Evolutionary conservation across 805 yeast genomes (phyloP).

Genomic region (Sungouiella blattae): DNA sequence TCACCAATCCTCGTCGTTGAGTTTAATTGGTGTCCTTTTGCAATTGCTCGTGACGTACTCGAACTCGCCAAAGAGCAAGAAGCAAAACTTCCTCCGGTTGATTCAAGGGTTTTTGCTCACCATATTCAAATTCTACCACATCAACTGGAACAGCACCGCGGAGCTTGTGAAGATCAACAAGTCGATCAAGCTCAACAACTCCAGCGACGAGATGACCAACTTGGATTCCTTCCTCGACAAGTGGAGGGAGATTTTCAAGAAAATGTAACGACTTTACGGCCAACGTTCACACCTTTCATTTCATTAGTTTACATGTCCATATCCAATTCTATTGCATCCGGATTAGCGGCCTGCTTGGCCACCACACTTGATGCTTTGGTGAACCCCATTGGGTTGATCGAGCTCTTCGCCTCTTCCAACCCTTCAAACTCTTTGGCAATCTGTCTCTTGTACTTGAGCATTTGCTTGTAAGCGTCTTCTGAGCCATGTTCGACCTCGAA

Average conservation of each 20-base stretch:
- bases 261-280: conserved; percentile 13
- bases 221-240: conserved; percentile 36
- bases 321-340: conserved; percentile 62
- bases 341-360: conserved; percentile 24
- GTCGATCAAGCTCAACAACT: conserved; percentile 36
- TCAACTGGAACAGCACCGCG: conserved; percentile 36
- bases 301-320: conserved; percentile 26
- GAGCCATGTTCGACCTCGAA: conserved; percentile 74
- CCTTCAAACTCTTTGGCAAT: conserved; percentile 21
- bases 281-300: background rate
- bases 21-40: conserved; percentile 29
- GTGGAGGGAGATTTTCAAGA: conserved; percentile 31
- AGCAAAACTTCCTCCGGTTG: conserved; percentile 27
- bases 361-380: conserved; percentile 23
- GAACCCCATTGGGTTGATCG: conserved; percentile 45
- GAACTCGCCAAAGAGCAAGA: conserved; percentile 28
- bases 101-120: conserved; percentile 31
- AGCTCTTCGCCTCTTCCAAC: conserved; percentile 7
- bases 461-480: conserved; percentile 67
- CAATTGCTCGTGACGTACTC: conserved; percentile 34
- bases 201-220: conserved; percentile 29
- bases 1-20: conserved; percentile 26
- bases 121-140: conserved; percentile 37
- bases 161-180: conserved; percentile 32
- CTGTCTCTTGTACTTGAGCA: conserved; percentile 59